Base-by-base conservation (phyloP, 2,329 filamentous ascomycete genomes). In the Pseudocercospora fijiensis region DNA sequence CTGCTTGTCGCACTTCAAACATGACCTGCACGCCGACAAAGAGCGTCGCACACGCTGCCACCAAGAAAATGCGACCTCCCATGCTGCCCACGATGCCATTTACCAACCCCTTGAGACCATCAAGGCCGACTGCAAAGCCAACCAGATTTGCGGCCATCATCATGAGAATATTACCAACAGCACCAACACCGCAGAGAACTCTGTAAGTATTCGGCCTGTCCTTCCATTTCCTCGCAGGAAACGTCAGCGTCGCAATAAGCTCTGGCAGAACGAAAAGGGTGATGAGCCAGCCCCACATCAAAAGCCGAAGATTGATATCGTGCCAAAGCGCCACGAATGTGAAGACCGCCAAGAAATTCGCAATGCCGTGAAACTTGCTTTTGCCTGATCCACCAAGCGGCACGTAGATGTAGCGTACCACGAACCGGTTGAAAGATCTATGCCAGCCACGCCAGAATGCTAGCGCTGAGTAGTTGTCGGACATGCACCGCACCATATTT, bases 271-370 rank as follows among this genome's bases (percentile, higher is more conserved):
- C 91, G 78, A 99, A 99, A 24, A 98, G 80, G 0, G 96, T 93
- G 67, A 99, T 87, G 43, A 99, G 84, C 95, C 95, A 99, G 27
- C 95, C 94, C 95, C 95, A 99, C 76, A 96, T 89, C 30, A 99
- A 84, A 43, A 99, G 82, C 9, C 90, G 86, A 28, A 98, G 85
- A 78, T 96, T 89, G 73, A 99, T 96, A 72, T 99, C 95, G 78
- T 99, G 95, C 95, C 95, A 99, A 27, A 99, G 82, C 0, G 95
- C 96, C 24, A 99, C 95, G 73, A 99, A 99, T 0, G 92, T 97
- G 76, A 99, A 99, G 30, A 96, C 91, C 4, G 89, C 79, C 1
- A 96, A 81, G 75, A 92, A 95, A 62, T 94, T 97, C 58, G 86
- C 72, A 2, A 94, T 82, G 0, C 87, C 88, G 45, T 84, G 77